These are phyloP conservation scores for Russula sp. DNA, from an alignment of 768 basidiomycete species.

Conservation along the genomic window DNA sequence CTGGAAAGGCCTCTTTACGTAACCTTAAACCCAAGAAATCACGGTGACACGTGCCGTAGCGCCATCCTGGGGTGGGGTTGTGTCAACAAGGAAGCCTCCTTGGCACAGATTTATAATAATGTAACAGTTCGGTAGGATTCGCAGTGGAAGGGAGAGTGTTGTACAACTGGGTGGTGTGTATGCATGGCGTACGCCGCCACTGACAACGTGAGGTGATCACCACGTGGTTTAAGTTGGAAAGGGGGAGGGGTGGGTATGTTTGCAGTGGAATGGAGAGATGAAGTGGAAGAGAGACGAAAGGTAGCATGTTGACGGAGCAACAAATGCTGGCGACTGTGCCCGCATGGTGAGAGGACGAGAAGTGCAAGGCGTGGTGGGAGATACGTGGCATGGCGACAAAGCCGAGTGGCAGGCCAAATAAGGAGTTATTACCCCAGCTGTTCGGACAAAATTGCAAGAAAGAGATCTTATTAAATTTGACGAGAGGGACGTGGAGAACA, in stretches of 20 bases:
- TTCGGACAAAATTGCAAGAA: conserved; percentile 12
- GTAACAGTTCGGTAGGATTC: no score
- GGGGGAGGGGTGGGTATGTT: neutral
- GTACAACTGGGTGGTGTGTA: neutral
- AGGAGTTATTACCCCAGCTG: conserved; percentile 15
- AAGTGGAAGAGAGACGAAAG: no score
- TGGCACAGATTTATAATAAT: no score
- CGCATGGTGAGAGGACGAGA: conserved; percentile 1
- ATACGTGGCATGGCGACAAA: conserved; percentile 18
- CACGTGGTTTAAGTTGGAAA: conserved; percentile 11
- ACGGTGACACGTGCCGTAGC: no score
- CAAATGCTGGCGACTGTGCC: conserved; percentile 5
- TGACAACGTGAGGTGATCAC: neutral
- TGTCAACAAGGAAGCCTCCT: no score
- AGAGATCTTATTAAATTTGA: conserved; percentile 19
- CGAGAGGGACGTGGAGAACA: conserved; percentile 11
- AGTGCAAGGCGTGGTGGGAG: conserved; percentile 11
- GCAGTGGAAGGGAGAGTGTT: neutral
- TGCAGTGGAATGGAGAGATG: neutral
- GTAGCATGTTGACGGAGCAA: neutral
- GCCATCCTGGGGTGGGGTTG: no score
- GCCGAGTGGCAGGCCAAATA: conserved; percentile 11
- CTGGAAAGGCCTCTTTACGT: no score
- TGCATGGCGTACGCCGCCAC: conserved; percentile 7
- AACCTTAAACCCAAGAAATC: no score